Conservation (phyloP, 2,329 filamentous ascomycete genomes). For the Scedosporium aurantiacum region DNA sequence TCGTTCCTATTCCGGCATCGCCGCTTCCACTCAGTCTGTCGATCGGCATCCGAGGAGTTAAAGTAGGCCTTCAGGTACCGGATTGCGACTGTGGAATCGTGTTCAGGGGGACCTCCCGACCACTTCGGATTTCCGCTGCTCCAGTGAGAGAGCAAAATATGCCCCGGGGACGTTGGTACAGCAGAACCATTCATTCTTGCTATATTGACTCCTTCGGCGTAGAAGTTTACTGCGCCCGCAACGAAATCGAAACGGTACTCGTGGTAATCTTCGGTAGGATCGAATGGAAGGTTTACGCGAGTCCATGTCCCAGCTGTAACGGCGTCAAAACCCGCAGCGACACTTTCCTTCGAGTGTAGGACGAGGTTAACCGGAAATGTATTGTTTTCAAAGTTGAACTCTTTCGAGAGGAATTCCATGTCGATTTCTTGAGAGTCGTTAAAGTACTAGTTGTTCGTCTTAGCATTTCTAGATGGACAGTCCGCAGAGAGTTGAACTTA, state of each 20-base stretch:
- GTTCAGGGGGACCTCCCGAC: slow-evolving; percentile 57
- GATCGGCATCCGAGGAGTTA: slow-evolving; percentile 48
- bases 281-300: slow-evolving; percentile 49
- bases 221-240: slow-evolving; percentile 52
- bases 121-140: slow-evolving; percentile 63
- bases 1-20: slow-evolving; percentile 27
- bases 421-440: slow-evolving; percentile 75
- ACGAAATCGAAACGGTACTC: slow-evolving; percentile 74
- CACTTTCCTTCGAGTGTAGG: slow-evolving; percentile 55
- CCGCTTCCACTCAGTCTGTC: slow-evolving; percentile 27
- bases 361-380: slow-evolving; percentile 60
- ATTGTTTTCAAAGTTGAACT: slow-evolving; percentile 41
- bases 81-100: slow-evolving; percentile 52
- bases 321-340: slow-evolving; percentile 50
- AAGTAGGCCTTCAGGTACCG: slow-evolving; percentile 71
- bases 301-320: slow-evolving; percentile 46
- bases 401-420: slow-evolving; percentile 63
- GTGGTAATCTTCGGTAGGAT: slow-evolving; percentile 55
- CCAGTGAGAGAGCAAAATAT: slow-evolving; percentile 64
- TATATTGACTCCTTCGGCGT: slow-evolving; percentile 50
- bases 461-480: background rate
- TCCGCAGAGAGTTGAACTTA: too few relatives aligned
- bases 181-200: slow-evolving; percentile 43
- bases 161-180: slow-evolving; percentile 50
- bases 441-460: slow-evolving; percentile 44